These are phyloP conservation scores for Fusarium torreyae DNA, from an alignment of 2,329 filamentous ascomycete genomes.

Conservation along the genomic window DNA sequence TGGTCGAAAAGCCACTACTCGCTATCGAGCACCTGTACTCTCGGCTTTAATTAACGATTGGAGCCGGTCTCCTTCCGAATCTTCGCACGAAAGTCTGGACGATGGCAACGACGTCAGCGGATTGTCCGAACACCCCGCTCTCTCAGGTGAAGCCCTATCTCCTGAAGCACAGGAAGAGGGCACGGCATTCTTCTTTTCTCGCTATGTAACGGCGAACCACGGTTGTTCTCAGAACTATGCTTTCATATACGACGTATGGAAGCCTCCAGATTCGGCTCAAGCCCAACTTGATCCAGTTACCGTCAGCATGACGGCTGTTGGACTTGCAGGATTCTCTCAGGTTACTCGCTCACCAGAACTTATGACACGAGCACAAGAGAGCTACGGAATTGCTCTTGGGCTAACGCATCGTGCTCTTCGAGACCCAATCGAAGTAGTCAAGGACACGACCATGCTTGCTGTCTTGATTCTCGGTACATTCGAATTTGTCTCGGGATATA, in stretches of 20 bases:
- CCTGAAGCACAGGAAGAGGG: constrained; percentile 59
- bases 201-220: constrained; percentile 64
- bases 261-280: constrained; percentile 56
- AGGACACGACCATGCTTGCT: constrained; percentile 67
- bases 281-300: constrained; percentile 62
- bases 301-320: constrained; percentile 69
- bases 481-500: constrained; percentile 66
- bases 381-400: constrained; percentile 67
- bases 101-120: constrained; percentile 33
- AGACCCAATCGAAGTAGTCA: constrained; percentile 60
- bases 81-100: constrained; percentile 42
- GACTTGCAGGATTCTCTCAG: constrained; percentile 66
- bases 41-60: constrained; percentile 45
- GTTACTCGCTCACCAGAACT: constrained; percentile 59
- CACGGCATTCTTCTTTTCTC: constrained; percentile 66
- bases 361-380: constrained; percentile 64
- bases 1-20: constrained; percentile 25
- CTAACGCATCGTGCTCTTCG: constrained; percentile 66
- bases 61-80: constrained; percentile 43
- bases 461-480: constrained; percentile 69
- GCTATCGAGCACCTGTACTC: constrained; percentile 42
- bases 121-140: constrained; percentile 38
- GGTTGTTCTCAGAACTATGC: constrained; percentile 67
- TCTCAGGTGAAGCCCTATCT: constrained; percentile 28
- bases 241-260: constrained; percentile 69